phyloP scores from a whole-genome alignment of 192 early-diverging fungal species.

The Coemansia sp. region DNA sequence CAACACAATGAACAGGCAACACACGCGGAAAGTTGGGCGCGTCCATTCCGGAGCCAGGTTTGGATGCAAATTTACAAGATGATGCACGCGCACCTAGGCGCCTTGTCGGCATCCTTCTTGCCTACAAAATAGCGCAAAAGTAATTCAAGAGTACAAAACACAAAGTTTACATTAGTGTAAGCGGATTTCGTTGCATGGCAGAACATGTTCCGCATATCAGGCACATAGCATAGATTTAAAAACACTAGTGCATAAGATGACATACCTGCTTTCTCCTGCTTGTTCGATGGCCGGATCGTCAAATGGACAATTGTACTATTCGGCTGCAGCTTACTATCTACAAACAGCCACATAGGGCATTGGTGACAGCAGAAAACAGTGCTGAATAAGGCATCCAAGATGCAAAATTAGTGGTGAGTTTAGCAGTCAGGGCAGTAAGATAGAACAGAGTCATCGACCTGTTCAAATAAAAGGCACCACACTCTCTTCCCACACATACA shows the following conservation, averaged over 20 bases:
- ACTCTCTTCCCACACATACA: no score
- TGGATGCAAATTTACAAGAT: constrained; percentile 32
- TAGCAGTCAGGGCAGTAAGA: no score
- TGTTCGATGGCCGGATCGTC: constrained; percentile 19
- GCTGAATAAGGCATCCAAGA: not conserved
- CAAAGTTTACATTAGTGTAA: not conserved
- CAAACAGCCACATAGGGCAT: not conserved
- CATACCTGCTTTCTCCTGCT: constrained; percentile 27
- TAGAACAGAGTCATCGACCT: no score
- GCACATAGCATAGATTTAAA: no score
- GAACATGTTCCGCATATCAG: constrained; percentile 5
- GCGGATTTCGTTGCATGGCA: not conserved
- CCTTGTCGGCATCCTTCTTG: constrained; percentile 39
- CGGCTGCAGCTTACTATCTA: constrained; percentile 27
- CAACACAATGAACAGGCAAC: no score
- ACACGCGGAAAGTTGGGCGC: no score
- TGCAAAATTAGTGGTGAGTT: not conserved
- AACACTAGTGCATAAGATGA: not conserved
- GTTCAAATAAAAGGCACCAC: no score
- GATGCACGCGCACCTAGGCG: constrained; percentile 42
- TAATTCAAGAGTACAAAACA: not conserved
- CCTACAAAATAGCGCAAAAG: constrained; percentile 17
- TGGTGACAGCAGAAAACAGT: constrained; percentile 8
- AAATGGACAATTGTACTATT: constrained; percentile 19
- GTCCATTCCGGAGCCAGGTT: constrained; percentile 1